These are phyloP conservation scores for Rhododendron molle DNA, from an alignment of 148 eudicot genomes.

Conservation along the genomic window DNA sequence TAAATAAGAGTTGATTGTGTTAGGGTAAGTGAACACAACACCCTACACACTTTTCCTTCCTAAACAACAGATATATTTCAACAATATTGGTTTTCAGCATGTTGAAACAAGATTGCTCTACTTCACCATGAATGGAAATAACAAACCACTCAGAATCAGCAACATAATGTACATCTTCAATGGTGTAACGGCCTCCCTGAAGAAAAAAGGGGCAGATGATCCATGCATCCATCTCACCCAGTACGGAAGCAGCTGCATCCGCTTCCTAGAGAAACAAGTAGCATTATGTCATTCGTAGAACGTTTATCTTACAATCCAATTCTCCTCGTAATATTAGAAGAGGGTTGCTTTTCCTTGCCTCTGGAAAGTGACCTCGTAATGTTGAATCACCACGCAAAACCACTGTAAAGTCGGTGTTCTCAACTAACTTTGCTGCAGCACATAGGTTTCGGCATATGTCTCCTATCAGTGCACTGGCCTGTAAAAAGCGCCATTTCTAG, in stretches of 20 bases:
- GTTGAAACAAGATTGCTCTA: background rate
- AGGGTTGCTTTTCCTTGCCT: constrained; percentile 44
- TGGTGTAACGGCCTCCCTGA: constrained; percentile 97
- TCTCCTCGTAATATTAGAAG: background rate
- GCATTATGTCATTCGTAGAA: constrained; percentile 15
- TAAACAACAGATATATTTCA: too few relatives aligned
- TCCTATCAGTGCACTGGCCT: constrained; percentile 74
- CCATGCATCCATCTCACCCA: constrained; percentile 93
- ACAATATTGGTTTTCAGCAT: background rate
- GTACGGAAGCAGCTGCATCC: constrained; percentile 88
- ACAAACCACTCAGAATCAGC: constrained; percentile 79
- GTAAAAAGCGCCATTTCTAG: constrained; percentile 23
- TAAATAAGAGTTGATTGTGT: too few relatives aligned
- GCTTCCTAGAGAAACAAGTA: constrained; percentile 56
- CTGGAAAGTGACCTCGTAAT: constrained; percentile 94
- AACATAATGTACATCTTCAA: constrained; percentile 86
- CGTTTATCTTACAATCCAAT: background rate
- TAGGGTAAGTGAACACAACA: too few relatives aligned
- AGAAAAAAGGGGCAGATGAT: constrained; percentile 99
- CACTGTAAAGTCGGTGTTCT: constrained; percentile 62
- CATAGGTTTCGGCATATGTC: constrained; percentile 74
- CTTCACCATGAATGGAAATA: background rate
- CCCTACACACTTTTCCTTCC: too few relatives aligned
- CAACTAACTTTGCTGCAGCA: constrained; percentile 64
- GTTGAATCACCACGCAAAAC: constrained; percentile 98